Conservation (phyloP, 1,139 yeast species). For the Groenewaldozyma auringiensis region DNA sequence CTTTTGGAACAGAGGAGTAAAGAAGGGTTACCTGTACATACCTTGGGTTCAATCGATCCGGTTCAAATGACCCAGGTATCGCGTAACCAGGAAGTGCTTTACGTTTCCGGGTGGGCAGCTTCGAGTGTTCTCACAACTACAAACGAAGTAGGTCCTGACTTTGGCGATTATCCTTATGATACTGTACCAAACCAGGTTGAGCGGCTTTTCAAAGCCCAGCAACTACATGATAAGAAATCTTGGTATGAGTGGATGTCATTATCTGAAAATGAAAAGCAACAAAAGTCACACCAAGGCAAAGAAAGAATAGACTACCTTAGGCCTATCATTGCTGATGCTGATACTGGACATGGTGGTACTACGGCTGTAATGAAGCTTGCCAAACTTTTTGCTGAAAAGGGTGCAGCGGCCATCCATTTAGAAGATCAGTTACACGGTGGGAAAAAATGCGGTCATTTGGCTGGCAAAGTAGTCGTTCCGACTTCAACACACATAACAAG, state of each 20-base stretch:
- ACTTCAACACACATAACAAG: slow-evolving; percentile 51
- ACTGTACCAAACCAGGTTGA: slow-evolving; percentile 62
- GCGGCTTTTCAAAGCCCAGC: slow-evolving; percentile 51
- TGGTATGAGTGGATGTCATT: slow-evolving; percentile 39
- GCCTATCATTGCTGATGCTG: slow-evolving; percentile 62
- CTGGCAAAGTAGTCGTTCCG: slow-evolving; percentile 58
- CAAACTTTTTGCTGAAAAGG: slow-evolving; percentile 55
- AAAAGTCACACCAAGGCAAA: slow-evolving; percentile 21
- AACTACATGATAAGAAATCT: slow-evolving; percentile 48
- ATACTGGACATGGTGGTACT: slow-evolving; percentile 63
- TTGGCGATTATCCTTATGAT: slow-evolving; percentile 59
- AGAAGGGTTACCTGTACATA: slow-evolving; percentile 44
- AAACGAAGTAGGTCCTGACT: slow-evolving; percentile 53
- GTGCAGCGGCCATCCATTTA: slow-evolving; percentile 58
- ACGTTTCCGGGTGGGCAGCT: slow-evolving; percentile 66
- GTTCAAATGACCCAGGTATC: slow-evolving; percentile 91
- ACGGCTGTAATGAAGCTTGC: slow-evolving; percentile 58
- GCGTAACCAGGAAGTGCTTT: slow-evolving; percentile 82
- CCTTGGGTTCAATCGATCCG: slow-evolving; percentile 57
- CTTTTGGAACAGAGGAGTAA: slow-evolving; percentile 37
- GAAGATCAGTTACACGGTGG: slow-evolving; percentile 63
- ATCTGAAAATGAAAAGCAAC: slow-evolving; percentile 26
- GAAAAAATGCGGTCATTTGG: slow-evolving; percentile 57
- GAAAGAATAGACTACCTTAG: slow-evolving; percentile 44
- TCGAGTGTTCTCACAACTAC: slow-evolving; percentile 48